Percentiles rank a stretch among this genome's conserved stretches.
These are phyloP conservation scores for Chytriomyces hyalinus DNA, from an alignment of 192 early-diverging fungal species.

Conservation along the genomic window DNA sequence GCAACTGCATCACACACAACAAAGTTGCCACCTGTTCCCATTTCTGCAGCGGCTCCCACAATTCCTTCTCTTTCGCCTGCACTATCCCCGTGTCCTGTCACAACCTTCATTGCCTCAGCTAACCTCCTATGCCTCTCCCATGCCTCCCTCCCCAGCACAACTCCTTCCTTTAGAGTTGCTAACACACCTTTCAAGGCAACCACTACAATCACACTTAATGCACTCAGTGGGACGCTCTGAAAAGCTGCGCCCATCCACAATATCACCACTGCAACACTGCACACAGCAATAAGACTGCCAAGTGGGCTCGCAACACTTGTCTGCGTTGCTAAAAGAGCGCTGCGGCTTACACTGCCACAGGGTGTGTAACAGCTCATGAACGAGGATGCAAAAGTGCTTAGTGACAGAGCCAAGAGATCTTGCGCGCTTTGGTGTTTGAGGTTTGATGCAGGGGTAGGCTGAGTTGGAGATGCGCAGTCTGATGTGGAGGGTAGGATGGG, in stretches of 20 bases:
- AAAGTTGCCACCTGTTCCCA: neutral
- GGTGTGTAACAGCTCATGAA: slow-evolving; percentile 24
- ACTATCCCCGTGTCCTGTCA: neutral
- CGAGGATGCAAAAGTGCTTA: slow-evolving; percentile 2
- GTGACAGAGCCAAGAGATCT: slow-evolving; percentile 16
- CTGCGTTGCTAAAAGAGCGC: slow-evolving; percentile 27
- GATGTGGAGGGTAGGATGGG: neutral
- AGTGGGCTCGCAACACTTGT: slow-evolving; percentile 14
- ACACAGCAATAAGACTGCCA: neutral
- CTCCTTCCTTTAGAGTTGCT: neutral
- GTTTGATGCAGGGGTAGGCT: neutral
- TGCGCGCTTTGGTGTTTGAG: slow-evolving; percentile 3
- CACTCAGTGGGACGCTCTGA: slow-evolving; percentile 6
- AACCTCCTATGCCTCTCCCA: neutral
- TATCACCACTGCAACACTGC: slow-evolving; percentile 3
- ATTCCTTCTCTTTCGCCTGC: neutral
- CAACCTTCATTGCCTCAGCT: slow-evolving; percentile 17
- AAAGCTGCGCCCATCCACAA: slow-evolving; percentile 8
- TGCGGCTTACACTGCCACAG: slow-evolving; percentile 12
- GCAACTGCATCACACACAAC: slow-evolving; percentile 15
- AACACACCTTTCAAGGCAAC: slow-evolving; percentile 3
- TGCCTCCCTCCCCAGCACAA: neutral
- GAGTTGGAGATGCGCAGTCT: neutral
- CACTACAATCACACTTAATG: neutral
- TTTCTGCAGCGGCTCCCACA: neutral